Base-by-base conservation (phyloP, 1,284 basidiomycete species). In the Marasmius sp. region DNA sequence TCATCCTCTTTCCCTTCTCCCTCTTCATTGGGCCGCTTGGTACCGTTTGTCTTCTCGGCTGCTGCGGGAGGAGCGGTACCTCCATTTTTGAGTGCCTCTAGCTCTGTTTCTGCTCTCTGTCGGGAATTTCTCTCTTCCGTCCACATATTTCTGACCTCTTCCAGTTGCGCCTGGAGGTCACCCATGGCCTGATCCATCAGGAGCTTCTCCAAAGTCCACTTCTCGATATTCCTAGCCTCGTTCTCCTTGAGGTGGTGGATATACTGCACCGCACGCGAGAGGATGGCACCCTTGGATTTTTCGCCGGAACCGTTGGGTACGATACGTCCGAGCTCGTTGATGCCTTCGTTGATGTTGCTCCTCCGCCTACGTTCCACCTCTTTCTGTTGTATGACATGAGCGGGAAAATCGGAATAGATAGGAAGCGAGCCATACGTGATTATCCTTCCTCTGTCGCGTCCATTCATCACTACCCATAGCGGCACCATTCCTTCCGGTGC, bases 291-390 rank as follows among this genome's bases (percentile, higher is more conserved):
- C 71, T 96, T 96, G 59, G 89, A 89, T 69, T 95, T 94, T 74
- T 95, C 93, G 55, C 92, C 92, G 0, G 91, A 89, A 50, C 89
- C 91, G 65, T 88, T 91, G 7, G 95, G 95, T 2, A 97, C 91
- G 68, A 96, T 94, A 8, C 89, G 85, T 1, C 92, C 91, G 27
- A 98, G 87, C 71, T 95, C 92, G 72, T 92, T 94, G 78, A 98
- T 97, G 0, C 95, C 95, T 64, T 96, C 93, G 74, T 97, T 97
- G 79, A 98, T 98, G 69, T 95, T 95, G 18, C 94, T 93, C 60
- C 96, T 84, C 57, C 96, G 89, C 50, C 95, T 86, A 61, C 95
- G 91, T 76, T 98, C 96, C 11, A 98, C 96, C 77, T 98, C 96
- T 91, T 97, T 97, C 94, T 97, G 72, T 59, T 12, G 34, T 59